These are phyloP conservation scores for Multifurca ochricompacta DNA, from an alignment of 768 basidiomycete genomes.

Conservation along the genomic window DNA sequence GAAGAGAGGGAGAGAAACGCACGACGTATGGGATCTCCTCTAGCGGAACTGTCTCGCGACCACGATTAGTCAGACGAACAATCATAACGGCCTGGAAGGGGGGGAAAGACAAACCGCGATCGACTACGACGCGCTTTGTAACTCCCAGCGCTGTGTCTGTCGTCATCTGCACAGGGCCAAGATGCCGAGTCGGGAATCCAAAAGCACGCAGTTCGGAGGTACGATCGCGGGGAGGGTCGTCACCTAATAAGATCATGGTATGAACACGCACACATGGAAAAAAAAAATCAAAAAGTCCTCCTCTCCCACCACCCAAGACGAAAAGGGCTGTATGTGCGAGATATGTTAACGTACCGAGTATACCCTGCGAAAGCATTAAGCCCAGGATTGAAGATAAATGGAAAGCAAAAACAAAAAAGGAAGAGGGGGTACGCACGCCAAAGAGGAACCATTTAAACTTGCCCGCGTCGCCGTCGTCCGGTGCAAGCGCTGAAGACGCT, in stretches of 20 bases:
- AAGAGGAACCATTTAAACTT: slow-evolving; percentile 86
- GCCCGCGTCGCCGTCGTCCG: slow-evolving; percentile 62
- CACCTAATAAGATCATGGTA: slow-evolving; percentile 46
- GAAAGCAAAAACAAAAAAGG: not conserved
- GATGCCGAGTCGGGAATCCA: slow-evolving; percentile 80
- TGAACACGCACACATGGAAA: too few relatives aligned
- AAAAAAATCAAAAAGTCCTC: not conserved
- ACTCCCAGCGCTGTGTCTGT: slow-evolving; percentile 96
- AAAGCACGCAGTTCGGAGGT: slow-evolving; percentile 80
- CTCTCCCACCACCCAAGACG: not conserved
- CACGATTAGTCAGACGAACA: not conserved
- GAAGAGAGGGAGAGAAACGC: slow-evolving; percentile 25
- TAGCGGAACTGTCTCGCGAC: slow-evolving; percentile 43
- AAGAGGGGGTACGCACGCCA: slow-evolving; percentile 47
- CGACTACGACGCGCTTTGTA: slow-evolving; percentile 72
- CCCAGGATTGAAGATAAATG: not conserved
- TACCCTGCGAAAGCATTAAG: slow-evolving; percentile 36
- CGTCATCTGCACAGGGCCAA: slow-evolving; percentile 93
- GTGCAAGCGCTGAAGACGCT: slow-evolving; percentile 58
- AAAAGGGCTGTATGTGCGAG: not conserved
- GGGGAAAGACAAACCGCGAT: slow-evolving; percentile 41
- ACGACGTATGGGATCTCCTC: slow-evolving; percentile 69
- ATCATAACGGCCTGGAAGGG: not conserved
- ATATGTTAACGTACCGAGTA: slow-evolving; percentile 48
- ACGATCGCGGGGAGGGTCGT: slow-evolving; percentile 92